Conservation (phyloP, 2,329 filamentous ascomycete genomes). For the Xylaria sp. region DNA sequence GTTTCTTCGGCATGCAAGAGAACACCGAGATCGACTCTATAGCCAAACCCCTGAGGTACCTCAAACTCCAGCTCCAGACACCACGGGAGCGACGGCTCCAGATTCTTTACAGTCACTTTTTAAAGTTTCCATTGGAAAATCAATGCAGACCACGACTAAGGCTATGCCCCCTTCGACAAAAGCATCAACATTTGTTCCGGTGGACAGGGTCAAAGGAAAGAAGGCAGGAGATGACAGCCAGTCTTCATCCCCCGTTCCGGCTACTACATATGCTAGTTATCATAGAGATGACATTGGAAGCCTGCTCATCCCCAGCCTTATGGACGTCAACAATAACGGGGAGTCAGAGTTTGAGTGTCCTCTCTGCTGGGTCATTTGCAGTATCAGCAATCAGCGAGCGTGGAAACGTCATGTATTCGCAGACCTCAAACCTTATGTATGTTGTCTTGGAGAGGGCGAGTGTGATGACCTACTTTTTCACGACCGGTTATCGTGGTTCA, state of each 20-base stretch:
- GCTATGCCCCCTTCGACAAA: background rate
- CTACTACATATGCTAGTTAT: background rate
- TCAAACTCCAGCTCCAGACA: too few species aligned
- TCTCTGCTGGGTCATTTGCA: background rate
- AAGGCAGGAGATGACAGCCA: too few species aligned
- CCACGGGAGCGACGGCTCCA: too few species aligned
- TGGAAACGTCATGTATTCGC: slow-evolving; percentile 18
- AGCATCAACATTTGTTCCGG: too few species aligned
- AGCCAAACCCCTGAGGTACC: too few species aligned
- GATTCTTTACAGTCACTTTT: background rate
- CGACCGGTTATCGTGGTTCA: slow-evolving; percentile 12
- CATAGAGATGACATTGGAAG: background rate
- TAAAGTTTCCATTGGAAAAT: background rate
- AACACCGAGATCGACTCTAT: too few species aligned
- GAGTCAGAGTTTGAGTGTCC: slow-evolving; percentile 19
- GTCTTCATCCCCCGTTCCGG: too few species aligned
- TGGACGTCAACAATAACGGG: background rate
- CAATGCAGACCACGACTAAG: background rate
- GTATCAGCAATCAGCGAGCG: background rate
- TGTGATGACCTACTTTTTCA: slow-evolving; percentile 5
- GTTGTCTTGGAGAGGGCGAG: background rate
- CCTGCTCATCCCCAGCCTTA: background rate
- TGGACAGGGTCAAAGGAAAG: too few species aligned
- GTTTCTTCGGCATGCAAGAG: slow-evolving; percentile 16
- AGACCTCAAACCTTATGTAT: slow-evolving; percentile 24